Evolutionary conservation across 2,329 filamentous ascomycete species (phyloP), one percentile per base, ranked within the genome.

Genomic region (Zymoseptoria brevis): DNA sequence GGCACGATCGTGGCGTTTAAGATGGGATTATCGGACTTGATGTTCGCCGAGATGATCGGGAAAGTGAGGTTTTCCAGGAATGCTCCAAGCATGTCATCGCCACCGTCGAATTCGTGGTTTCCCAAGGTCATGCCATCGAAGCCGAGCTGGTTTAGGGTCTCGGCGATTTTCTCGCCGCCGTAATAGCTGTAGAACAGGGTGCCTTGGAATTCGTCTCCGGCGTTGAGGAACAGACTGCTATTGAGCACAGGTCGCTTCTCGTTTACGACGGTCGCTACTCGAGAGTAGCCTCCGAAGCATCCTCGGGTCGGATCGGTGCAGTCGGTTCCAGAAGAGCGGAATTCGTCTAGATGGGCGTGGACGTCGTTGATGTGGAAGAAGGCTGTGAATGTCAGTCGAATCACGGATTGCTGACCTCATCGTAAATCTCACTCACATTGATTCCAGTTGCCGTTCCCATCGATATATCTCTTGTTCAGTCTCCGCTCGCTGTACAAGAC

Each of bases 341-440:
- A 87, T 71, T 87, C 73, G 68, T 87, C 84, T 19, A 87, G 75
- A 68, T 87, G 85, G 13, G 85, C 80, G 69, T 87, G 85, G 13
- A 87, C 83, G 68, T 87, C 85, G 68, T 87, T 87, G 76, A 87
- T 79, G 70, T 87, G 85, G 73, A 86, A 87, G 74, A 87, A 86
- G 6, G 60, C 52, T 55, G 45, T n/a, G 13, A 54, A 6, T 24
- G 22, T 55, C 52, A 55, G 29, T 24, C 16, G 16, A 7, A 7
- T n/a, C 30, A 22, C 8, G 16, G 7, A 19, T 29, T 4, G 19
- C n/a, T 1, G 8, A 16, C 22, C 19, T 22, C 21, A 22, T 22
- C 4, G 21, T 22, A 4, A 22, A 22, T 22, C 21, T 22, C 21
- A 11, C 41, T 0, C 45, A 51, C 84, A 64, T 53, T 66, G 62